These are phyloP conservation scores for Candida parachauliodes DNA, from an alignment of 805 yeast genomes.

Conservation along the genomic window DNA sequence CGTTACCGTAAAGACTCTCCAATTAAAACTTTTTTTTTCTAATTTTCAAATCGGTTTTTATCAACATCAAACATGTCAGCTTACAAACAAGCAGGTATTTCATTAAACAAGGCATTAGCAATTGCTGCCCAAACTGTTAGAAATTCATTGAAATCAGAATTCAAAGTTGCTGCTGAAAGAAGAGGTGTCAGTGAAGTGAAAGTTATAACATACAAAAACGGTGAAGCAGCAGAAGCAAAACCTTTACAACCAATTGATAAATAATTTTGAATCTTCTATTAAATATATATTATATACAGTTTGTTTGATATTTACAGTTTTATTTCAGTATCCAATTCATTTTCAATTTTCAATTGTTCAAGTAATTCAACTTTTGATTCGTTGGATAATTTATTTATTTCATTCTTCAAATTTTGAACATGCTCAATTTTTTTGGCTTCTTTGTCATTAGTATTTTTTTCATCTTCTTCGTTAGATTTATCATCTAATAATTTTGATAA, in stretches of 20 bases:
- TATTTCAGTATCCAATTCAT: constrained; percentile 2
- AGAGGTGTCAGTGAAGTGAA: constrained; percentile 75
- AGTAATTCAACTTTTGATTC: constrained; percentile 29
- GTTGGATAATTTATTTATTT: constrained; percentile 35
- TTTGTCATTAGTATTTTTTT: constrained; percentile 19
- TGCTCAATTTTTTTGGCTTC: constrained; percentile 8
- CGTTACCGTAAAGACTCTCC: too few relatives aligned
- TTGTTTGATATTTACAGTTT: constrained; percentile 1
- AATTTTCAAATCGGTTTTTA: background rate
- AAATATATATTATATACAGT: constrained; percentile 2
- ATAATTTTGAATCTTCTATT: background rate
- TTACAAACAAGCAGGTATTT: constrained; percentile 47
- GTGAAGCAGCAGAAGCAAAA: constrained; percentile 46
- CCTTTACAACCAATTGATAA: constrained; percentile 24
- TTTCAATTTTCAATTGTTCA: constrained; percentile 15
- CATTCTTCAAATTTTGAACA: constrained; percentile 16
- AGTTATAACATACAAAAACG: constrained; percentile 68
- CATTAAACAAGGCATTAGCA: constrained; percentile 83
- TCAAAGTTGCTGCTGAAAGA: constrained; percentile 66
- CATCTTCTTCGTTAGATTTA: constrained; percentile 19
- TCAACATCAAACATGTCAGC: constrained; percentile 32
- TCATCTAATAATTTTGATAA: constrained; percentile 36
- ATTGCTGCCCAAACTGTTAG: constrained; percentile 89
- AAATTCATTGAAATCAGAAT: constrained; percentile 81
- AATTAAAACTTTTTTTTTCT: constrained; percentile 2